These are phyloP conservation scores for Candida xiaguanensis DNA, from an alignment of 805 yeast species.

Conservation along the genomic window DNA sequence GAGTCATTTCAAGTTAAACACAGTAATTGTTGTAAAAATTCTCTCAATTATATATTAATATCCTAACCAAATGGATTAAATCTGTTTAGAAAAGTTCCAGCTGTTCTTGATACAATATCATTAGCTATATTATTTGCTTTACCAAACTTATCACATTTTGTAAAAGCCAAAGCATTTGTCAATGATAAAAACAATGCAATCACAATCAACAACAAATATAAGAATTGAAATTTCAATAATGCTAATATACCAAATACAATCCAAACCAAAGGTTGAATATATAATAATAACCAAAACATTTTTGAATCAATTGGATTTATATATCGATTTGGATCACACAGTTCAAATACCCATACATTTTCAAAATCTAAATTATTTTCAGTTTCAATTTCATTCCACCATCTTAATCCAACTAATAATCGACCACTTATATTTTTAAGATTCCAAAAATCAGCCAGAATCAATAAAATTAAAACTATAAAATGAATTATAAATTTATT, in stretches of 20 bases:
- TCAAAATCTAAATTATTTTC: constrained; percentile 55
- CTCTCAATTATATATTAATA: no score
- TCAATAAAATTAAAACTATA: constrained; percentile 67
- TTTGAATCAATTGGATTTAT: constrained; percentile 91
- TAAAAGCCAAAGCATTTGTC: constrained; percentile 86
- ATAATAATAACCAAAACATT: constrained; percentile 79
- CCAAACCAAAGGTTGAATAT: constrained; percentile 78
- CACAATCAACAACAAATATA: constrained; percentile 57
- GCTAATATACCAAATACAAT: constrained; percentile 70
- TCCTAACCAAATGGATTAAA: constrained; percentile 44
- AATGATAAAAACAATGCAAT: constrained; percentile 70
- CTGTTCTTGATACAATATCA: constrained; percentile 51
- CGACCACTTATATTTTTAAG: constrained; percentile 90
- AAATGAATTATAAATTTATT: constrained; percentile 69
- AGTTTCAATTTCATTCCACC: constrained; percentile 83
- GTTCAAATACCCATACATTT: constrained; percentile 83
- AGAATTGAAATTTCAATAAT: constrained; percentile 68
- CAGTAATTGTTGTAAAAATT: no score
- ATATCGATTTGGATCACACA: constrained; percentile 65
- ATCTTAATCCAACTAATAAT: constrained; percentile 81
- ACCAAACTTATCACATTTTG: constrained; percentile 89
- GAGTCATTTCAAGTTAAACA: no score
- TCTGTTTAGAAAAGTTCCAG: constrained; percentile 44
- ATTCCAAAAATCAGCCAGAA: constrained; percentile 92
- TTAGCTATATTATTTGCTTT: constrained; percentile 69